Percentiles rank a stretch among this genome's conserved stretches.
These are phyloP conservation scores for Phylloporus sp. DNA, from an alignment of 768 basidiomycete species.

Conservation along the genomic window DNA sequence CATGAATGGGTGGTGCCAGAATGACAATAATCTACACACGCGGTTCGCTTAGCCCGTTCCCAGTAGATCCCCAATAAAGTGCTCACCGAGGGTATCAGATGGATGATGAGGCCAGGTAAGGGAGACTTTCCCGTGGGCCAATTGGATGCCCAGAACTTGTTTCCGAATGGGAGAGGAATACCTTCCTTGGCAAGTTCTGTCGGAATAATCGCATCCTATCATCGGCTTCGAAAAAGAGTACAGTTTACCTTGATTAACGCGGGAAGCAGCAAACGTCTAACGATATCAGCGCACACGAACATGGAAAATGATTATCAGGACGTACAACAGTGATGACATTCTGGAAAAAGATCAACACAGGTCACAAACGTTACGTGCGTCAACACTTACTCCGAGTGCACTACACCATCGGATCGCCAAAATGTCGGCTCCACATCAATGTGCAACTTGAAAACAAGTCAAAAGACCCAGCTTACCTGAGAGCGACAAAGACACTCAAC, in stretches of 20 bases:
- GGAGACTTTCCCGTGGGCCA: conserved; percentile 59
- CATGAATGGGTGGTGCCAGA: conserved; percentile 46
- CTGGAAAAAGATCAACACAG: conserved; percentile 10
- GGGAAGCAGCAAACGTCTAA: conserved; percentile 48
- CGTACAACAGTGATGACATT: conserved; percentile 33
- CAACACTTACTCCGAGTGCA: conserved; percentile 32
- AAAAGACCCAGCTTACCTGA: conserved; percentile 38
- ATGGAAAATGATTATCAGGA: background rate
- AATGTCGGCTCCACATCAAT: background rate
- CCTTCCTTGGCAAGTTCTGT: conserved; percentile 60
- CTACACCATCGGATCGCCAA: conserved; percentile 16
- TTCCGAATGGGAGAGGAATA: conserved; percentile 57
- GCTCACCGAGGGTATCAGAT: conserved; percentile 49
- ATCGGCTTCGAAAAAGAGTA: background rate
- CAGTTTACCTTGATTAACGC: conserved; percentile 53
- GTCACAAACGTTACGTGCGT: background rate
- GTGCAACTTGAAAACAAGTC: background rate
- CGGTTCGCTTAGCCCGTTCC: background rate
- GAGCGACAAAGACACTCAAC: conserved; percentile 53
- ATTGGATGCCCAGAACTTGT: conserved; percentile 58
- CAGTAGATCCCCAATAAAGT: background rate
- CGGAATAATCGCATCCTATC: background rate
- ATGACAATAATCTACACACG: conserved; percentile 46
- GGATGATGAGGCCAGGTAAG: conserved; percentile 51
- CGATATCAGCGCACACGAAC: no score